These are phyloP conservation scores for Sequoia sempervirens DNA, from an alignment of 75 land plant species.

Conservation along the genomic window DNA sequence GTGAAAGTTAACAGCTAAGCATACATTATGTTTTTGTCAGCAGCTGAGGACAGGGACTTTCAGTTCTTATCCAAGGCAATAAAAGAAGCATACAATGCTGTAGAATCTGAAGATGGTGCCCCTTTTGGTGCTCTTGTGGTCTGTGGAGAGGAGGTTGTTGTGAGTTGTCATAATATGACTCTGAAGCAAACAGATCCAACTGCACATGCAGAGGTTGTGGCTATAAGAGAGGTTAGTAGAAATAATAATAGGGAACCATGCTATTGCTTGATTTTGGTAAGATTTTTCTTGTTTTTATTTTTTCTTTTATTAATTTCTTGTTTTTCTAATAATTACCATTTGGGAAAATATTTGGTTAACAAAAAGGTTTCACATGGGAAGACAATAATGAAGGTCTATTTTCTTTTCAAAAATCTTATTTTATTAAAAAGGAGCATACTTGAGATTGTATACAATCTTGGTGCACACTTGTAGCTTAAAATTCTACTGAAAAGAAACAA, in stretches of 20 bases:
- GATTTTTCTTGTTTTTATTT: neutral
- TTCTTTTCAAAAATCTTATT: neutral
- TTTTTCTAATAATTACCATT: no score
- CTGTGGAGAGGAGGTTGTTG: constrained; percentile 64
- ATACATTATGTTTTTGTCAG: constrained; percentile 8
- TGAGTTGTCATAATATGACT: constrained; percentile 94
- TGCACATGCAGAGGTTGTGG: constrained; percentile 98
- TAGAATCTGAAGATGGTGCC: constrained; percentile 79
- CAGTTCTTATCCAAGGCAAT: constrained; percentile 79
- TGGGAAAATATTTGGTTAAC: no score
- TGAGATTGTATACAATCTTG: neutral
- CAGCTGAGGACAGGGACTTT: constrained; percentile 76
- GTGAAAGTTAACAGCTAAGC: neutral
- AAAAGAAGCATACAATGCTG: constrained; percentile 91
- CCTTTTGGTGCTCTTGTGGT: constrained; percentile 91
- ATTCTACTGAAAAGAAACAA: neutral
- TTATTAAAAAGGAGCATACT: neutral
- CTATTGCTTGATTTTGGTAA: neutral
- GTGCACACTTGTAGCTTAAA: no score
- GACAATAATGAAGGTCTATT: neutral
- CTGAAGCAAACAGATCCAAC: constrained; percentile 81
- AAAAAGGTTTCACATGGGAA: neutral
- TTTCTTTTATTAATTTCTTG: neutral
- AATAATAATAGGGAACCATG: neutral
- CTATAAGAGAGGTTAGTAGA: constrained; percentile 75